These are phyloP conservation scores for Melampsora larici-populina DNA, from an alignment of 1,284 basidiomycete species.

Conservation along the genomic window DNA sequence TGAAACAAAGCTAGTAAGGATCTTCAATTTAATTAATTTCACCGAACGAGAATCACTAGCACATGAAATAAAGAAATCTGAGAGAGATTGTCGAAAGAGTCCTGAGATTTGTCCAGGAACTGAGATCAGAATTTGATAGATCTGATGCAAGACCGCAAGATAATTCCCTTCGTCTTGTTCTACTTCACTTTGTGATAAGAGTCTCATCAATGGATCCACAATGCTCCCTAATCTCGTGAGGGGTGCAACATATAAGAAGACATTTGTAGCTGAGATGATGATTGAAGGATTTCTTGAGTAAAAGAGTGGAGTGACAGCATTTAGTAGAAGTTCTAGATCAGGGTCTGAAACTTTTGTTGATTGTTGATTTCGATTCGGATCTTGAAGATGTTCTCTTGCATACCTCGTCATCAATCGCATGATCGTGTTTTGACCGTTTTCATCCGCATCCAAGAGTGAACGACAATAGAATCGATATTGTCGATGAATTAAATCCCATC, in stretches of 20 bases:
- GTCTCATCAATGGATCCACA: conserved; percentile 66
- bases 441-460: conserved; percentile 82
- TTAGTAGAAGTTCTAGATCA: conserved; percentile 69
- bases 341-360: conserved; percentile 63
- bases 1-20: conserved; percentile 28
- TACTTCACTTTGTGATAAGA: conserved; percentile 60
- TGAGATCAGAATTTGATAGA: conserved; percentile 63
- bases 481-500: conserved; percentile 78
- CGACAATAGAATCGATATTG: conserved; percentile 82
- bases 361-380: conserved; percentile 59
- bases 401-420: conserved; percentile 78
- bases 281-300: conserved; percentile 82
- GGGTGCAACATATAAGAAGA: conserved; percentile 69
- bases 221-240: conserved; percentile 62
- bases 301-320: conserved; percentile 69
- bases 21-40: conserved; percentile 35
- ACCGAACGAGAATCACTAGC: conserved; percentile 28
- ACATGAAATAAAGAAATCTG: conserved; percentile 28
- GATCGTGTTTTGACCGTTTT: conserved; percentile 87
- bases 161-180: conserved; percentile 68
- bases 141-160: conserved; percentile 66
- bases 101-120: conserved; percentile 48
- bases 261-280: conserved; percentile 17
- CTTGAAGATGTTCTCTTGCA: conserved; percentile 74
- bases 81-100: conserved; percentile 29